These are phyloP conservation scores for Ganoderma lingzhi DNA, from an alignment of 1,284 basidiomycete genomes.

Conservation along the genomic window DNA sequence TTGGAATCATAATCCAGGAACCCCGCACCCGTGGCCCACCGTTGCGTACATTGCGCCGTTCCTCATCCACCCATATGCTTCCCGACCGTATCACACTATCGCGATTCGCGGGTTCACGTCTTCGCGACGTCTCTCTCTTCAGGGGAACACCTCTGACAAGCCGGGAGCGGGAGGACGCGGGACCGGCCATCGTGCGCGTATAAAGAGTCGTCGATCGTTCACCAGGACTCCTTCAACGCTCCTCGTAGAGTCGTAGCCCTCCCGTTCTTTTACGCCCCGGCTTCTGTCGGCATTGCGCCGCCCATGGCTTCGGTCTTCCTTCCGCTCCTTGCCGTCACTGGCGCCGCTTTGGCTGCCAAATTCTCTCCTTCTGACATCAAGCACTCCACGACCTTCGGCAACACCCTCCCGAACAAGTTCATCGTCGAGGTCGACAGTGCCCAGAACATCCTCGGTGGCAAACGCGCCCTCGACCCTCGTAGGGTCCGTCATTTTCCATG, in stretches of 20 bases:
- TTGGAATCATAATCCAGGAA: conserved; percentile 17
- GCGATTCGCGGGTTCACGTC: background rate
- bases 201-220: background rate
- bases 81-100: conserved; percentile 13
- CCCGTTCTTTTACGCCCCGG: background rate
- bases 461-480: conserved; percentile 42
- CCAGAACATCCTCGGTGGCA: conserved; percentile 46
- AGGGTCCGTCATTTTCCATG: conserved; percentile 28
- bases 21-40: background rate
- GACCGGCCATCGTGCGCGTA: background rate
- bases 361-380: conserved; percentile 26
- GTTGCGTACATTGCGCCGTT: conserved; percentile 13
- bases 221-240: background rate
- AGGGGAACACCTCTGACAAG: background rate
- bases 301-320: conserved; percentile 23
- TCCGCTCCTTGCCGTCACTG: conserved; percentile 20
- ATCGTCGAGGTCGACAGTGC: conserved; percentile 57
- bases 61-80: conserved; percentile 29
- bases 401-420: conserved; percentile 55
- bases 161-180: background rate
- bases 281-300: conserved; percentile 20
- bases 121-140: background rate
- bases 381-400: conserved; percentile 17
- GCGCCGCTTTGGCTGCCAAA: conserved; percentile 19
- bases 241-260: background rate